Percentiles rank a stretch among this genome's conserved stretches.
Evolutionary conservation across 148 eudicot genomes (phyloP).

Genomic region (Rhododendron ferrugineum): DNA sequence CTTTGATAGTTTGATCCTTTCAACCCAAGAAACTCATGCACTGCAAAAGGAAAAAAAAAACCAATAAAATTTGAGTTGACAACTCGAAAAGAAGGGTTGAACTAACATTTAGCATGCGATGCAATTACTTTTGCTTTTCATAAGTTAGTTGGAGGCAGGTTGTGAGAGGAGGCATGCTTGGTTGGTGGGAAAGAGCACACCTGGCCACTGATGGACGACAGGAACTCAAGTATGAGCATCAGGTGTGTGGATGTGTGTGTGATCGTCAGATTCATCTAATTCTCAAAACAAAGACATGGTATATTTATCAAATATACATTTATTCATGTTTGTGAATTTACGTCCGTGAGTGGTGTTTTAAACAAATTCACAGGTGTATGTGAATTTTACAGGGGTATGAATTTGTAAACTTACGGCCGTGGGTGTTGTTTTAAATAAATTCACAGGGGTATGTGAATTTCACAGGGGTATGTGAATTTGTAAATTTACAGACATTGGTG

Average conservation of each 20-base stretch:
- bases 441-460: no score
- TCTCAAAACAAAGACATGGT: not conserved
- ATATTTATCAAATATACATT: not conserved
- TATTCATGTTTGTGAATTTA: no score
- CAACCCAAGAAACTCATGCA: constrained; percentile 79
- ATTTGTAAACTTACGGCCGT: no score
- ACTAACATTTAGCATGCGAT: not conserved
- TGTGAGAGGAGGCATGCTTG: not conserved
- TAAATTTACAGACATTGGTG: no score
- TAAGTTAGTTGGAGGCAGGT: not conserved
- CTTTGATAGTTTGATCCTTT: constrained; percentile 68
- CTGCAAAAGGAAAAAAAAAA: constrained; percentile 33
- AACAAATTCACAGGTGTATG: no score
- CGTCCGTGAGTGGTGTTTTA: no score
- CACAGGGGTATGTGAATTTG: no score
- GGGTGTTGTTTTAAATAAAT: no score
- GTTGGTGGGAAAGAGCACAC: not conserved
- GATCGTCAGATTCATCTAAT: not conserved
- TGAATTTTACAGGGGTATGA: no score
- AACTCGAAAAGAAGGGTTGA: not conserved
- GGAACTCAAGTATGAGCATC: not conserved
- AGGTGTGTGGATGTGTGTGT: constrained; percentile 13
- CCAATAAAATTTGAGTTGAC: constrained; percentile 13
- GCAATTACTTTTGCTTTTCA: constrained; percentile 12
- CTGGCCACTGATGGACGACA: not conserved